Percentiles rank a stretch among this genome's conserved stretches.
phyloP scores from a whole-genome alignment of 139 green algal species.

The Chlamydomonas incerta region DNA sequence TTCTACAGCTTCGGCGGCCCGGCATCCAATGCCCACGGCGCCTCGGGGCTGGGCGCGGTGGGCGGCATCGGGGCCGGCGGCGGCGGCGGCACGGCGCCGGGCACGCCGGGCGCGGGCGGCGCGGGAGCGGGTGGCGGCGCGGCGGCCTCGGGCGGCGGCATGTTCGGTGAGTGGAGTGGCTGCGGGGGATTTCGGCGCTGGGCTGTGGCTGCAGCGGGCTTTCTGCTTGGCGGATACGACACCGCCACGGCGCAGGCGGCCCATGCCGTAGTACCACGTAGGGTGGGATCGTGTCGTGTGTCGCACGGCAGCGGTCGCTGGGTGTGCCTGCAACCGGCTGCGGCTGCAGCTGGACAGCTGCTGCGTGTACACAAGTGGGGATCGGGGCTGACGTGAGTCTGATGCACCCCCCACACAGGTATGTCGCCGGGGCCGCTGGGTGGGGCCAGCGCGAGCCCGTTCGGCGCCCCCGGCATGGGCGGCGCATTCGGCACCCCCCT shows the following conservation, averaged over 20 bases:
- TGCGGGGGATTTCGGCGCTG: not conserved
- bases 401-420: not conserved
- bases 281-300: too few relatives aligned
- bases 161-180: constrained; percentile 1
- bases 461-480: not conserved
- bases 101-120: not conserved
- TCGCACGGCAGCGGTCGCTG: too few relatives aligned
- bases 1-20: constrained; percentile 27
- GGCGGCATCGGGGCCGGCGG: too few relatives aligned
- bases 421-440: constrained; percentile 6
- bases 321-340: too few relatives aligned
- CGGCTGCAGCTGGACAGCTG: too few relatives aligned
- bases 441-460: not conserved
- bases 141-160: not conserved
- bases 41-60: too few relatives aligned
- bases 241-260: too few relatives aligned
- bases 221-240: too few relatives aligned
- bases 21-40: not conserved
- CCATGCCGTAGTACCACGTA: too few relatives aligned
- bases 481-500: constrained; percentile 18
- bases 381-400: too few relatives aligned
- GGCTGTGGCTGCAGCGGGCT: too few relatives aligned
- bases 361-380: too few relatives aligned
- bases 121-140: not conserved
- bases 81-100: not conserved